phyloP scores from a whole-genome alignment of 495 filamentous ascomycete genomes.

The Trichoderma erinaceum region DNA sequence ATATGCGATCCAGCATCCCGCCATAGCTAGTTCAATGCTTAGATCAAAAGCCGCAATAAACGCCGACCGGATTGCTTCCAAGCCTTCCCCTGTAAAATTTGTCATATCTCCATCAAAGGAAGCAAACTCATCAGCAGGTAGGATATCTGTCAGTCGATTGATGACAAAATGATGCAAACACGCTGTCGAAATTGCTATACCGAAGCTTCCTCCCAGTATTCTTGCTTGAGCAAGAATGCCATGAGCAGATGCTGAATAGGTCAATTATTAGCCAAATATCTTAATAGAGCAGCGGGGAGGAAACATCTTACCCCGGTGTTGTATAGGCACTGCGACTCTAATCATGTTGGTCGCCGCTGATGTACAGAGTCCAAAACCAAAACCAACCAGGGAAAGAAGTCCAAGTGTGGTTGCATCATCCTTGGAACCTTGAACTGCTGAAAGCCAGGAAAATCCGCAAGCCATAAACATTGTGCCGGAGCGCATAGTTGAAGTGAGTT shows the following conservation, averaged over 20 bases:
- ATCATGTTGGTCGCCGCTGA: conserved; percentile 34
- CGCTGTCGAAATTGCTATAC: conserved; percentile 44
- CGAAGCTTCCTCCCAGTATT: conserved; percentile 47
- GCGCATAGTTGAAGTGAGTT: conserved; percentile 32
- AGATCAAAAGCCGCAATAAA: conserved; percentile 35
- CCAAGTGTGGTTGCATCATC: conserved; percentile 36
- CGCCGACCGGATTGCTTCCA: conserved; percentile 21
- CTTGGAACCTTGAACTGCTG: conserved; percentile 26
- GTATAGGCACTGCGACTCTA: conserved; percentile 26
- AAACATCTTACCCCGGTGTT: conserved; percentile 33
- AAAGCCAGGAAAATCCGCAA: conserved; percentile 32
- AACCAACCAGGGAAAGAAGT: conserved; percentile 39
- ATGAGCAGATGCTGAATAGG: conserved; percentile 39
- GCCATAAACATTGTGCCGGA: conserved; percentile 29
- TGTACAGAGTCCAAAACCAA: conserved; percentile 41
- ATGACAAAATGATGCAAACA: conserved; percentile 32
- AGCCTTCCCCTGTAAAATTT: conserved; percentile 17
- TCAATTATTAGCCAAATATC: not conserved
- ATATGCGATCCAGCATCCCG: conserved; percentile 28
- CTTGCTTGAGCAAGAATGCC: conserved; percentile 47
- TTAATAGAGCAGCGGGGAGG: not conserved
- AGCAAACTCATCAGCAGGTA: conserved; percentile 23
- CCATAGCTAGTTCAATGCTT: conserved; percentile 36
- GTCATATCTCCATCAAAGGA: conserved; percentile 19
- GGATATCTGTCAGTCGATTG: conserved; percentile 18